These are phyloP conservation scores for Paramecium tetraurelia DNA, from an alignment of 73 alveolate species.

Conservation along the genomic window DNA sequence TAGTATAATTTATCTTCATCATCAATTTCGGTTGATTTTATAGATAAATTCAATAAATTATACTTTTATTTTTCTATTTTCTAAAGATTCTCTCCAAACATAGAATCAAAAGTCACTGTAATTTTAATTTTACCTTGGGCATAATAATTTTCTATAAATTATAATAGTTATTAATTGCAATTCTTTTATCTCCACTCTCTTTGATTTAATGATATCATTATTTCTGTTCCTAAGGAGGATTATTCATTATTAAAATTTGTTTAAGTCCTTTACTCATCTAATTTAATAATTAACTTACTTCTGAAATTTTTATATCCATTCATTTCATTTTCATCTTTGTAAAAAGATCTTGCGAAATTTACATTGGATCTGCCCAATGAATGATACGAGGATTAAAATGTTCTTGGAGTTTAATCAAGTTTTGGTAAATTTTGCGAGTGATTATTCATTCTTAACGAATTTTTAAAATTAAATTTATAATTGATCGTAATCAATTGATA, in stretches of 20 bases:
- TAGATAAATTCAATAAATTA: neutral
- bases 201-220: neutral
- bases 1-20: neutral
- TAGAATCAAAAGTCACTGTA: neutral
- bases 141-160: neutral
- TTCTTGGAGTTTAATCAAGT: neutral
- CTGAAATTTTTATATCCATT: neutral
- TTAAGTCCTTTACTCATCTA: neutral
- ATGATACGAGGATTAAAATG: neutral
- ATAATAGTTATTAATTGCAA: neutral
- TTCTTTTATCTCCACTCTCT: neutral
- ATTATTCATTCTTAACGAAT: neutral
- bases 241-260: neutral
- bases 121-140: neutral
- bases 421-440: neutral
- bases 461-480: neutral
- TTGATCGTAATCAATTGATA: neutral
- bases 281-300: neutral
- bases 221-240: neutral
- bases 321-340: neutral
- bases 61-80: neutral
- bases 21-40: neutral
- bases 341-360: neutral
- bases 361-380: neutral
- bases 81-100: neutral